These are phyloP conservation scores for Acer yangbiense DNA, from an alignment of 345 rosid species.

Conservation along the genomic window DNA sequence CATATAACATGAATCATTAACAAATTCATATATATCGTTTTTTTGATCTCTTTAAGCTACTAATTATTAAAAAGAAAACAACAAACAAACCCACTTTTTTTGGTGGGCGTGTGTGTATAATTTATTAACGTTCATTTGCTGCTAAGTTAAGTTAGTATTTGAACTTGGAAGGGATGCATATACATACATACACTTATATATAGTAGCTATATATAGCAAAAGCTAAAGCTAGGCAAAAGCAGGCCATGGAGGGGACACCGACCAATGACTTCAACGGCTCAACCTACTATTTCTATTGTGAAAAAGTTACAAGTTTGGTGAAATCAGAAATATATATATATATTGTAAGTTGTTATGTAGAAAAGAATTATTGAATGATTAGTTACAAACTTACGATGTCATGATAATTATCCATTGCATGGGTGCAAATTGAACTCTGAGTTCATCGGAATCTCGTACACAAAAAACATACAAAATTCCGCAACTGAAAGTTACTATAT, in stretches of 20 bases:
- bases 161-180: neutral
- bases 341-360: neutral
- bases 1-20: neutral
- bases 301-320: constrained; percentile 5
- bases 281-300: neutral
- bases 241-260: constrained; percentile 11
- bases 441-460: no score
- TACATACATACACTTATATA: no score
- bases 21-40: neutral
- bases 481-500: no score
- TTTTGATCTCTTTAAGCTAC: constrained; percentile 3
- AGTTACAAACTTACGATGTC: neutral
- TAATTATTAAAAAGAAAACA: neutral
- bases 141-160: neutral
- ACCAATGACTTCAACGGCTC: no score
- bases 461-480: no score
- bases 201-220: no score
- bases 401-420: no score
- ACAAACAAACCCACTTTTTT: neutral
- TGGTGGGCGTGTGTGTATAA: neutral
- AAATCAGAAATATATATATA: neutral
- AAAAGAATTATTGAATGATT: neutral
- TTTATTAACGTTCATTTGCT: neutral
- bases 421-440: no score
- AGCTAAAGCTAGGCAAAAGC: neutral